phyloP scores from a whole-genome alignment of 192 early-diverging fungal species.

The Allomyces macrogynus region DNA sequence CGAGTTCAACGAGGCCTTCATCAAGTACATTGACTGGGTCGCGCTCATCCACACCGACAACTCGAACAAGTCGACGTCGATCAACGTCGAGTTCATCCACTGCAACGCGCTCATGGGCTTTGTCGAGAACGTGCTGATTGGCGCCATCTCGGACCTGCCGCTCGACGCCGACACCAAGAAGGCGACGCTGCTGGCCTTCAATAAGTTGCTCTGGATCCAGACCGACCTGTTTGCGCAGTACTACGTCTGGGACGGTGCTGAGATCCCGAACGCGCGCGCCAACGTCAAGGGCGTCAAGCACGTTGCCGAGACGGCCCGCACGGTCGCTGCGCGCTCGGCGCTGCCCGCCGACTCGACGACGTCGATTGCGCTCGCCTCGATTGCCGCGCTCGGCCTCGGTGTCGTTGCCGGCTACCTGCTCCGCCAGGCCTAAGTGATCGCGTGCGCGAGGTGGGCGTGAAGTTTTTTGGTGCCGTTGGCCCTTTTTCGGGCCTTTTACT shows the following conservation, averaged over 20 bases:
- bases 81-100: conserved; percentile 69
- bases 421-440: no score
- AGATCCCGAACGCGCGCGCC: background rate
- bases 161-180: conserved; percentile 32
- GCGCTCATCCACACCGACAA: conserved; percentile 59
- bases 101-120: conserved; percentile 54
- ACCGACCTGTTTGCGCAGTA: conserved; percentile 61
- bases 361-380: no score
- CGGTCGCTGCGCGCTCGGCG: no score
- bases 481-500: no score
- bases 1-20: conserved; percentile 18
- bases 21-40: conserved; percentile 63
- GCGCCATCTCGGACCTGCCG: conserved; percentile 23
- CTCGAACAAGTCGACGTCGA: conserved; percentile 46
- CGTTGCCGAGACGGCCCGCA: background rate
- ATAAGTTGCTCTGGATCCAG: conserved; percentile 68
- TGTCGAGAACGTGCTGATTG: conserved; percentile 31
- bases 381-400: no score
- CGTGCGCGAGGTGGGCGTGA: no score
- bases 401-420: no score
- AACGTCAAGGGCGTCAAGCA: background rate
- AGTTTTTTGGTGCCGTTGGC: no score
- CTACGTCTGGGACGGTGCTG: conserved; percentile 14
- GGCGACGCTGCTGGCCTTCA: conserved; percentile 40
- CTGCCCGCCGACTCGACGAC: no score